Base-by-base conservation (phyloP, 2,329 filamentous ascomycete species). In the Pseudodiploospora longispora region DNA sequence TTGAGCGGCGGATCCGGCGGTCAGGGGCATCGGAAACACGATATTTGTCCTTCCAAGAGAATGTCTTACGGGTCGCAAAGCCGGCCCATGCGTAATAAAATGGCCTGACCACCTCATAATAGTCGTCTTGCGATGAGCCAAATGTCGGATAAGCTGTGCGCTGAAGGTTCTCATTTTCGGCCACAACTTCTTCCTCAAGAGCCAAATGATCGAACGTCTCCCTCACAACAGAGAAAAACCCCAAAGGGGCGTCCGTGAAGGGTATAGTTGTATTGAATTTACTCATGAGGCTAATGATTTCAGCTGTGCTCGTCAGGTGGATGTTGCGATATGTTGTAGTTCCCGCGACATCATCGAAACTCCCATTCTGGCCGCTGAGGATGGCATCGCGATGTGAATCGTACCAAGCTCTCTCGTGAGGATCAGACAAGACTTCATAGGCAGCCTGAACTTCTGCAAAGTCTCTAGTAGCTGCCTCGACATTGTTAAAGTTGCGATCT, bases 331-430 rank as follows among this genome's bases (percentile, higher is more conserved):
- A 76, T 37, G 83, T 80, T 37, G 83, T 80, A 52, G 79, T 80
- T 43, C 78, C 71, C 32, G 71, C 73, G 38, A 67, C 65, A 19
- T 65, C 67, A 33, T 61, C 64, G 29, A 63, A 65, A 29, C 63
- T 62, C 30, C 60, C 52, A 43, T 81, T 78, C 46, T 78, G 74
- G 34, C 83, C 84, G 30, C 78, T 76, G 50, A 97, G 69, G 49
- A 97, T 94, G 41, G 85, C 82, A 54, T 89, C 83, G 48, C 88
- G 83, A 60, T 98, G 93, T 3, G 89, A 89, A 66, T 98, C 91
- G 68, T 98, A 98, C 93, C 93, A 98, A 30, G 90, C 85, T 54
- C 93, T 81, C 63, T 98, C 93, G 61, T 98, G 91, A 8, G 89
- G 82, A 62, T 98, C 93, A 2, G 90, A 95, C 1, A 98, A 77